Percentiles rank a stretch among this genome's conserved stretches.
Evolutionary conservation across 2,329 filamentous ascomycete genomes (phyloP).

Genomic region (Calonectria fujianensis): DNA sequence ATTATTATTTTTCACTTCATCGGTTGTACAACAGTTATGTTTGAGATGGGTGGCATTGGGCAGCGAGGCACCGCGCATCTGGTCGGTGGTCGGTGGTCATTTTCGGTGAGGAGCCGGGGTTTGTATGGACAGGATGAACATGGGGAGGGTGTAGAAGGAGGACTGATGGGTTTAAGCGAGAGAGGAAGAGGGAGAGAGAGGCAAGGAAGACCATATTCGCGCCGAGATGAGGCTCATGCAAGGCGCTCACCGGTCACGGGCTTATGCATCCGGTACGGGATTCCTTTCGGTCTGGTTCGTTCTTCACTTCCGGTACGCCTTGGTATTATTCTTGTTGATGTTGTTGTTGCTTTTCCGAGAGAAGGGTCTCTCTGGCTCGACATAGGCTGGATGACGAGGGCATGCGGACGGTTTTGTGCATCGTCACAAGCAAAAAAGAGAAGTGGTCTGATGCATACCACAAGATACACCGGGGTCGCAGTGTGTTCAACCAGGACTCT

Average conservation of each 20-base stretch:
- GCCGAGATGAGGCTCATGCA: conserved; percentile 37
- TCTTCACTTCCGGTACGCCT: neutral
- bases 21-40: conserved; percentile 13
- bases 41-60: conserved; percentile 22
- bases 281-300: neutral
- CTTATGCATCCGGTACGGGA: conserved; percentile 31
- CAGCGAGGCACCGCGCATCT: conserved; percentile 15
- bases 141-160: conserved; percentile 1
- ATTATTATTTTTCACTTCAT: neutral
- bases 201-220: conserved; percentile 10
- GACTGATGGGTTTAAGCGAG: conserved; percentile 1
- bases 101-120: conserved; percentile 15
- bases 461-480: conserved; percentile 19
- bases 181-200: neutral
- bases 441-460: conserved; percentile 22
- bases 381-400: neutral
- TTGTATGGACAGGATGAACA: conserved; percentile 11
- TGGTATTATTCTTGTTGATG: neutral
- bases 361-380: neutral
- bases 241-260: conserved; percentile 36
- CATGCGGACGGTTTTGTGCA: conserved; percentile 21
- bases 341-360: neutral
- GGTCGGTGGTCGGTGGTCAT: neutral
- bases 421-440: neutral
- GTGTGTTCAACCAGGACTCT: neutral